These are phyloP conservation scores for Zoysia matrella DNA, from an alignment of 202 grass and related monocot species.

Conservation along the genomic window DNA sequence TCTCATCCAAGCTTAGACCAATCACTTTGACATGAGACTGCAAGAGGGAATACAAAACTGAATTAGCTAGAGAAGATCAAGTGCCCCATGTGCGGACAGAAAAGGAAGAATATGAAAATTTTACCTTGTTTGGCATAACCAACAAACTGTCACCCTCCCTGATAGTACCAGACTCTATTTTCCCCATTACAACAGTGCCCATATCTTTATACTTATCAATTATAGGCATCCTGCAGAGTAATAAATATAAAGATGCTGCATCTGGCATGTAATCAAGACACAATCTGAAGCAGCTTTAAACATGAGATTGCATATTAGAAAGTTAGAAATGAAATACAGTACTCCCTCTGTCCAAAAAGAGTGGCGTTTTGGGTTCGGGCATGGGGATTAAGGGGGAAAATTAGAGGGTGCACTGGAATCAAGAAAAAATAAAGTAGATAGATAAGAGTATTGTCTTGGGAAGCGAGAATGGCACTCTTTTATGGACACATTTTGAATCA, in stretches of 20 bases:
- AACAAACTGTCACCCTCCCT: conserved; percentile 83
- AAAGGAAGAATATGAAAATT: background rate
- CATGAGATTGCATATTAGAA: conserved; percentile 3
- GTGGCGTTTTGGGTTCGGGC: too few species aligned
- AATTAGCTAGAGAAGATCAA: background rate
- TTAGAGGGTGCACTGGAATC: too few species aligned
- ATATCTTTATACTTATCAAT: conserved; percentile 99
- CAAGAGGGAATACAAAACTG: conserved; percentile 30
- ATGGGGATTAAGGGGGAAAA: too few species aligned
- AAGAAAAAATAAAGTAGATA: too few species aligned
- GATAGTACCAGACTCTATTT: conserved; percentile 88
- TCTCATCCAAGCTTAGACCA: conserved; percentile 77
- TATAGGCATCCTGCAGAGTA: conserved; percentile 74
- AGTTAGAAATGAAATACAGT: background rate
- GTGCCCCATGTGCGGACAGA: background rate
- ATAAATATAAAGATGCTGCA: conserved; percentile 16
- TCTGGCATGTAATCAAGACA: conserved; percentile 33
- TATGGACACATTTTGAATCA: too few species aligned
- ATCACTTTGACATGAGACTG: conserved; percentile 87
- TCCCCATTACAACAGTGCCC: conserved; percentile 94
- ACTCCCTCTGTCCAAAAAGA: too few species aligned
- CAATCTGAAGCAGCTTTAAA: conserved; percentile 3
- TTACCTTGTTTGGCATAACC: conserved; percentile 96
- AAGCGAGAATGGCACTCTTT: too few species aligned
- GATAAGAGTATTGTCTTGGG: too few species aligned